These are phyloP conservation scores for Penicillium manginii DNA, from an alignment of 495 filamentous ascomycete species.

Conservation along the genomic window DNA sequence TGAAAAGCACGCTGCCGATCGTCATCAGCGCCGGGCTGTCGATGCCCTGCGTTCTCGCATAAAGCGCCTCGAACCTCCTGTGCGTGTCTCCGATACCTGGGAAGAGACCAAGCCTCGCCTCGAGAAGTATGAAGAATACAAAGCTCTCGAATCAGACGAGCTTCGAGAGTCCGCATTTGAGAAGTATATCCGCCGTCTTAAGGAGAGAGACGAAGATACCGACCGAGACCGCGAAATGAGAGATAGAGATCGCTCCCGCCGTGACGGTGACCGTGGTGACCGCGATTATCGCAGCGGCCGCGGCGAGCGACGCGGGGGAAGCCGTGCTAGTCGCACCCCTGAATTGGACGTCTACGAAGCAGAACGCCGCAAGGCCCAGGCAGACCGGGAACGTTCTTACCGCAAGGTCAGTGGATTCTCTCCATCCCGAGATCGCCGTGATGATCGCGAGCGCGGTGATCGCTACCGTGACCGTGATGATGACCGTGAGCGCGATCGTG, in stretches of 20 bases:
- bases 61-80: constrained; percentile 88
- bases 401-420: constrained; percentile 72
- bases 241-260: constrained; percentile 62
- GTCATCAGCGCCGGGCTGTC: constrained; percentile 80
- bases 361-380: constrained; percentile 82
- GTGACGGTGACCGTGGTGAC: constrained; percentile 58
- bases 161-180: constrained; percentile 84
- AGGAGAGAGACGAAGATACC: constrained; percentile 85
- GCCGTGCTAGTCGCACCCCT: constrained; percentile 71
- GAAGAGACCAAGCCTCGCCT: constrained; percentile 80
- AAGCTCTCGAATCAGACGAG: constrained; percentile 79
- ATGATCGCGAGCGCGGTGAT: constrained; percentile 63
- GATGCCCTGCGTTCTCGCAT: constrained; percentile 86
- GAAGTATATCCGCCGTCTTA: constrained; percentile 85
- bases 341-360: constrained; percentile 88
- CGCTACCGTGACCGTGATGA: constrained; percentile 62
- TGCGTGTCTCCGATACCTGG: constrained; percentile 78
- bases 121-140: constrained; percentile 80
- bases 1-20: constrained; percentile 80
- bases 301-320: constrained; percentile 61
- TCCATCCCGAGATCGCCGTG: constrained; percentile 50
- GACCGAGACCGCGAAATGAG: constrained; percentile 68
- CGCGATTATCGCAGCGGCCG: constrained; percentile 56
- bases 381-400: constrained; percentile 85
- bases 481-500: constrained; percentile 65